phyloP scores from a whole-genome alignment of 2,329 filamentous ascomycete species.

The Eutypella sp. region DNA sequence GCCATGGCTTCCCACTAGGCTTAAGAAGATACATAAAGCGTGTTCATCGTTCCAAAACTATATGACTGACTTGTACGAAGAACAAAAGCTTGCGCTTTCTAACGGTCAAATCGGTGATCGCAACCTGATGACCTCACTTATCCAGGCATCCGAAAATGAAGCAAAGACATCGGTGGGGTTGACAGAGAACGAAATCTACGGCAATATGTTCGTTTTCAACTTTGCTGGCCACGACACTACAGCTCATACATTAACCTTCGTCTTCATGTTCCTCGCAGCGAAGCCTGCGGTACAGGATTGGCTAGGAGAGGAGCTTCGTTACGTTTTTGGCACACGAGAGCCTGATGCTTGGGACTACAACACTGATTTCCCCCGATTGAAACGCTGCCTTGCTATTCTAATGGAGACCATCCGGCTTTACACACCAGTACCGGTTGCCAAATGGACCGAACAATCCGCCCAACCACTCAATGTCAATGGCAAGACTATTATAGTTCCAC shows the following conservation, averaged over 20 bases:
- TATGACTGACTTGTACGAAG: constrained; percentile 22
- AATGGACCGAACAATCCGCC: constrained; percentile 11
- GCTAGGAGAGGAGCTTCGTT: constrained; percentile 34
- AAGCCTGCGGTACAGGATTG: constrained; percentile 40
- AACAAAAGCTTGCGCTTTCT: constrained; percentile 16
- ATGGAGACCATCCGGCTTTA: constrained; percentile 37
- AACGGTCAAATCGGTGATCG: neutral
- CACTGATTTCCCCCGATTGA: constrained; percentile 32
- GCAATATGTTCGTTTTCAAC: constrained; percentile 17
- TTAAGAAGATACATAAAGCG: constrained; percentile 11
- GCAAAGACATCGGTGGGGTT: constrained; percentile 14
- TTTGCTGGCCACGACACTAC: constrained; percentile 47
- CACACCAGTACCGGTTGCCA: constrained; percentile 21
- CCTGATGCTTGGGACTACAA: constrained; percentile 29
- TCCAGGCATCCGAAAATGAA: constrained; percentile 12
- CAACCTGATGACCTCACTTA: constrained; percentile 5
- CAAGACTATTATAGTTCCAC: constrained; percentile 6
- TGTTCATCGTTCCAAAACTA: constrained; percentile 14
- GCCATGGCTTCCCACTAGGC: constrained; percentile 6
- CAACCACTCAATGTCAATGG: constrained; percentile 12
- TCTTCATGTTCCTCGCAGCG: constrained; percentile 38
- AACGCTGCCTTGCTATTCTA: constrained; percentile 33
- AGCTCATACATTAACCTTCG: constrained; percentile 38
- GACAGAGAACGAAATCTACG: constrained; percentile 36
- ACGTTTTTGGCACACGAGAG: constrained; percentile 16